Evolutionary conservation across 2,329 filamentous ascomycete genomes (phyloP), one percentile per base, ranked within the genome.

Genomic region (Fusarium siculi): DNA sequence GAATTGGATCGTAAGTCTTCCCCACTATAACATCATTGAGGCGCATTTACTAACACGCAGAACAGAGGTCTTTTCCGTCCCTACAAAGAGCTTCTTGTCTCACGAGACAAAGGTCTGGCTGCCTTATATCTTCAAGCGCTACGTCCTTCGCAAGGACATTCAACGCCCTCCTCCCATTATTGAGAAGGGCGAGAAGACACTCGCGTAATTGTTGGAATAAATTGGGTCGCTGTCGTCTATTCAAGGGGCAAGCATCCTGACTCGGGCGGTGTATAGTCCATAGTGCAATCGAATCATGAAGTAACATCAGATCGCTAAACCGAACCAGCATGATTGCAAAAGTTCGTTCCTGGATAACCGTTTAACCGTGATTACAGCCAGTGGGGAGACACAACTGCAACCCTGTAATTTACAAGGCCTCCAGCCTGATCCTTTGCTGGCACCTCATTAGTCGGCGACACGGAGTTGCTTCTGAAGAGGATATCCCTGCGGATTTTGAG

Each of bases 21-120:
- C 1, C 7, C 9, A 21, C 15, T 12, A 10, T 4, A 16, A 23
- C 4, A 7, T 7, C 3, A 10, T 2, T 9, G 8, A 18, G 2
- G 16, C 5, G 1, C 53, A 30, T 1, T 39, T 5, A 18, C 53
- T 63, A 36, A 63, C 12, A 14, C 4, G 5, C 3, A 2, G 14
- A 2, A 16, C 19, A 63, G 60, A 69, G 65, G 84, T 87, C 60
- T 88, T 87, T 39, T 83, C 81, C 15, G 85, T 87, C 2, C 84
- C 85, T n/a, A 80, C 80, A 39, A 74, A 79, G 74, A 84, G 81
- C 68, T 86, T 86, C 55, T 80, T 81, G 58, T 68, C 62, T 32
- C 85, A 87, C 69, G 76, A 78, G 63, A 63, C 68, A 19, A 58
- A 46, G 37, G 58, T 64, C 8, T 70, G 69, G 28, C 52, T 68